These are phyloP conservation scores for Trichocladium uniseriatum DNA, from an alignment of 495 filamentous ascomycete species.

Conservation along the genomic window DNA sequence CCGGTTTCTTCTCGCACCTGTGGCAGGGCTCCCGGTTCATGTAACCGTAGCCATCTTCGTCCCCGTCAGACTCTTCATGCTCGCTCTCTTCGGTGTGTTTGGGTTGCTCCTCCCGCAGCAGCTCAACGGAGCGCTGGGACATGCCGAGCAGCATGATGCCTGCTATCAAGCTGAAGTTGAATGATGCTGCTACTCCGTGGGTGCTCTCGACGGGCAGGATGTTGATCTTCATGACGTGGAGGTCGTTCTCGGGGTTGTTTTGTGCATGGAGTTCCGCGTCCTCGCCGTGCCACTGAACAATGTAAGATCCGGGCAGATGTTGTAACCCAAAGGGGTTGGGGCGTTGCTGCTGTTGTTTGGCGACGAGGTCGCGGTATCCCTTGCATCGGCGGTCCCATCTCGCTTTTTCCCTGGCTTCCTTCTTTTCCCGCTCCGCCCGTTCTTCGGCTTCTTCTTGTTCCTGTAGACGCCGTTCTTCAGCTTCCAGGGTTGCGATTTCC, in stretches of 20 bases:
- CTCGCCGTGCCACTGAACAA: not conserved
- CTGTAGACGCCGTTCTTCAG: not conserved
- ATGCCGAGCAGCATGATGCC: conserved; percentile 12
- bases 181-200: conserved; percentile 11
- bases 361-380: not conserved
- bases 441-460: not conserved
- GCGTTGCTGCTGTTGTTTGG: not conserved
- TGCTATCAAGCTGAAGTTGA: conserved; percentile 6
- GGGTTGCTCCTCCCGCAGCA: conserved; percentile 9
- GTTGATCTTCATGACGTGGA: conserved; percentile 5
- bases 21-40: too few relatives aligned
- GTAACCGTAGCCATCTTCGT: too few relatives aligned
- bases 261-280: not conserved
- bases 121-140: conserved; percentile 3
- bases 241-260: not conserved
- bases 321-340: not conserved
- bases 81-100: not conserved
- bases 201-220: conserved; percentile 7
- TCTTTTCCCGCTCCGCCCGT: not conserved
- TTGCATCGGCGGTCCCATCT: not conserved
- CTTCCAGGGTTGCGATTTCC: not conserved
- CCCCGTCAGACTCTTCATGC: not conserved
- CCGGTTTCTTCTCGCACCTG: too few relatives aligned
- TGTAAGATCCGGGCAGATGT: not conserved
- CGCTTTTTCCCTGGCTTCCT: not conserved